Conservation (phyloP, 1,139 yeast species). For the Debaryomycetaceae sp. region DNA sequence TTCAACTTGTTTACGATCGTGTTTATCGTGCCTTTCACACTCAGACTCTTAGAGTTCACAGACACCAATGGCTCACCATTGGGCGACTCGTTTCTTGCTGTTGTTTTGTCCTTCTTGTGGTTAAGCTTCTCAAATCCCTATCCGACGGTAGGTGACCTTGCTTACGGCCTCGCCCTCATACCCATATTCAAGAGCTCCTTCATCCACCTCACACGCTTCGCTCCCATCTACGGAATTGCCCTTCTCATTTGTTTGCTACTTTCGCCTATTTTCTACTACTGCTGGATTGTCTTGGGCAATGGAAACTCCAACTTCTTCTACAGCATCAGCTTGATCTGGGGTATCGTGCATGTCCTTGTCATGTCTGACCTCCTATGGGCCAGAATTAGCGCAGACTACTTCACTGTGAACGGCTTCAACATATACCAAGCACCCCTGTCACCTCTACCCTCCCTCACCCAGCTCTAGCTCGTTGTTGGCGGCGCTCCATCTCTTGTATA, state of each 20-base stretch:
- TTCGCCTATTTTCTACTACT: conserved; percentile 86
- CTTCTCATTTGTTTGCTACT: conserved; percentile 40
- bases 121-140: conserved; percentile 75
- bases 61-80: conserved; percentile 5
- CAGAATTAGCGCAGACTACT: conserved; percentile 67
- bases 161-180: conserved; percentile 59
- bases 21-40: conserved; percentile 69
- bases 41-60: conserved; percentile 50
- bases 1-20: conserved; percentile 74
- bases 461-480: not conserved
- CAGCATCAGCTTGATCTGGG: conserved; percentile 84
- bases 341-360: conserved; percentile 65
- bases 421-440: not conserved
- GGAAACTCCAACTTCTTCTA: conserved; percentile 96
- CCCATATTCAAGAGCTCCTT: conserved; percentile 51
- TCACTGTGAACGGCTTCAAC: conserved; percentile 11
- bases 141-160: conserved; percentile 84
- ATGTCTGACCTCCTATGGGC: conserved; percentile 84
- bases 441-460: not conserved
- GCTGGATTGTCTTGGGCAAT: conserved; percentile 93
- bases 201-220: conserved; percentile 31
- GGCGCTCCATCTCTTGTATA: not conserved
- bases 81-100: conserved; percentile 63
- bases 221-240: conserved; percentile 36
- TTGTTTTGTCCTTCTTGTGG: conserved; percentile 63